Evolutionary conservation across 2,329 filamentous ascomycete genomes (phyloP).

Genomic region (Colletotrichum coccodes): DNA sequence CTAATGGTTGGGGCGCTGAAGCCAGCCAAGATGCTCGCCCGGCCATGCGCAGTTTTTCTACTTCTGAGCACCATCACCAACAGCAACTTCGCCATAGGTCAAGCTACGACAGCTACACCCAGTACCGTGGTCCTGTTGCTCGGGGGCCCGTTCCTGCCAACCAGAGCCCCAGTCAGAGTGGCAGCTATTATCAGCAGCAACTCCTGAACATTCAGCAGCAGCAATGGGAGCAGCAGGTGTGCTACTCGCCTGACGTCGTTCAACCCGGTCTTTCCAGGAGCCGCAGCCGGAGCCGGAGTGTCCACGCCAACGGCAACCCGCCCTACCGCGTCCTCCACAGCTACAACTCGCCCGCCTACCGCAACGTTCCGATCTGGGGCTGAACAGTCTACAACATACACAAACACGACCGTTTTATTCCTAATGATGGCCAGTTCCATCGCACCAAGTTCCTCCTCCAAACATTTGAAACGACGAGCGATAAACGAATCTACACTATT

Average conservation of each 20-base stretch:
- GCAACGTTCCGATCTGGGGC: conserved; percentile 66
- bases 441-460: not conserved
- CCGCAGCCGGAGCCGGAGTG: conserved; percentile 19
- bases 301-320: conserved; percentile 36
- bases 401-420: conserved; percentile 19
- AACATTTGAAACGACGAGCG: conserved; percentile 20
- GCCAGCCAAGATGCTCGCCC: not conserved
- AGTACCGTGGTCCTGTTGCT: conserved; percentile 33
- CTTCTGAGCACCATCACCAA: conserved; percentile 14
- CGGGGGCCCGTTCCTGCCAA: conserved; percentile 23
- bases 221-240: conserved; percentile 41
- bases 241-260: conserved; percentile 37
- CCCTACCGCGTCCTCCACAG: conserved; percentile 67
- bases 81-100: conserved; percentile 44
- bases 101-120: conserved; percentile 42
- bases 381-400: conserved; percentile 37
- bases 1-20: not conserved
- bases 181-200: conserved; percentile 31
- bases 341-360: conserved; percentile 68
- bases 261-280: conserved; percentile 42
- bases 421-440: conserved; percentile 29
- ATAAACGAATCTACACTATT: not conserved
- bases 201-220: conserved; percentile 33
- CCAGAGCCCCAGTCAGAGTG: conserved; percentile 16
- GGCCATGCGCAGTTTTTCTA: conserved; percentile 9